Conservation (phyloP, 2,329 filamentous ascomycete species). For the Aspergillus cejpii region DNA sequence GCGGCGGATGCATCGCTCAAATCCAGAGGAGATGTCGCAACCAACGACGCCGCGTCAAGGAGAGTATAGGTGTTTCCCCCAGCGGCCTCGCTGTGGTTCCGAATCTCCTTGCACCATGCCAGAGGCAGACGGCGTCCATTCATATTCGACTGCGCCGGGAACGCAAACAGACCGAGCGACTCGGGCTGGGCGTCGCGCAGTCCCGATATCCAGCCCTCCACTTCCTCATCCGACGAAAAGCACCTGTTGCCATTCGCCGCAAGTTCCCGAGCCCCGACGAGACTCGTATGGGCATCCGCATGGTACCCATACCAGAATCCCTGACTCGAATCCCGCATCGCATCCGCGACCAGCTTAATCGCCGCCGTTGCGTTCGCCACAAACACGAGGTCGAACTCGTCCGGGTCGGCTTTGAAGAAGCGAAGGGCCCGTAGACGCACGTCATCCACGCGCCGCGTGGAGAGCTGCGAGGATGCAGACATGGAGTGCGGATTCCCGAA, state of each 20-base stretch:
- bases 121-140: constrained; percentile 70
- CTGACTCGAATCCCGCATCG: constrained; percentile 56
- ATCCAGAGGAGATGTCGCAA: constrained; percentile 69
- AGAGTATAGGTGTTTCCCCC: constrained; percentile 56
- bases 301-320: constrained; percentile 83
- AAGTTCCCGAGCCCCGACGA: constrained; percentile 72
- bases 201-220: constrained; percentile 58
- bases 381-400: constrained; percentile 80
- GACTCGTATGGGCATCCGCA: constrained; percentile 74
- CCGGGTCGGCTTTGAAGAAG: constrained; percentile 75
- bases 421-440: constrained; percentile 62
- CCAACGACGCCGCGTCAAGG: constrained; percentile 75
- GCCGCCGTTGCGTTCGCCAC: constrained; percentile 87
- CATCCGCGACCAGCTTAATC: constrained; percentile 78
- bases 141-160: constrained; percentile 90
- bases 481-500: constrained; percentile 91
- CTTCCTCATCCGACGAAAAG: constrained; percentile 56
- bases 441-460: constrained; percentile 68
- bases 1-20: constrained; percentile 55
- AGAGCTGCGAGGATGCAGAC: constrained; percentile 70
- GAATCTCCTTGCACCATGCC: constrained; percentile 55
- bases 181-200: constrained; percentile 13
- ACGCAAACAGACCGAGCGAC: constrained; percentile 58
- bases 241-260: constrained; percentile 57
- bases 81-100: constrained; percentile 25